These are phyloP conservation scores for Glebionis coronaria DNA, from an alignment of 129 eudicot species.

Conservation along the genomic window DNA sequence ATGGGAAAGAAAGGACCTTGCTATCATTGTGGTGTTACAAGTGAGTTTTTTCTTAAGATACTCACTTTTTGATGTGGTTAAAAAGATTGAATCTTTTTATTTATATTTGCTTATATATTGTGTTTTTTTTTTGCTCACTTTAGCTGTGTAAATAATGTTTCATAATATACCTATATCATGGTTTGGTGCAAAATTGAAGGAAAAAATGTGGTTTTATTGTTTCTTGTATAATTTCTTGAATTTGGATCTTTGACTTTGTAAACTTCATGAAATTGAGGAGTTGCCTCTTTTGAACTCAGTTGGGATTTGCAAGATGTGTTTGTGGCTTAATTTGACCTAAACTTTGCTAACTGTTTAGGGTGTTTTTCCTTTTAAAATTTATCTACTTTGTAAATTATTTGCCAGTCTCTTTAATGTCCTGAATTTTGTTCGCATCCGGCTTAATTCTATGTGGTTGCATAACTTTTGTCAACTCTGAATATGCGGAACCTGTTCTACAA, in stretches of 20 bases:
- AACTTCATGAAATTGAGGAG: not conserved
- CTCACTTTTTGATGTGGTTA: conserved; percentile 23
- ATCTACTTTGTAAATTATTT: not conserved
- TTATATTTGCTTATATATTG: conserved; percentile 4
- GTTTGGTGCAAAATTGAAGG: conserved; percentile 20
- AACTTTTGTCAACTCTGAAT: not conserved
- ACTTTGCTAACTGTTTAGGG: not conserved
- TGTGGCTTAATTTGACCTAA: not conserved
- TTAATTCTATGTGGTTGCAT: not conserved
- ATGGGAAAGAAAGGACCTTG: conserved; percentile 60
- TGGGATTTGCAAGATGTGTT: not conserved
- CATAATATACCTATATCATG: conserved; percentile 26
- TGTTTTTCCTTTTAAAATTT: not conserved
- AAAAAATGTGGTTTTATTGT: conserved; percentile 11
- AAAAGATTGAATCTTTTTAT: conserved; percentile 23
- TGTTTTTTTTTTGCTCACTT: conserved; percentile 19
- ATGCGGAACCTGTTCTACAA: not conserved
- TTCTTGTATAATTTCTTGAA: conserved; percentile 4
- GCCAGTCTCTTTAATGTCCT: not conserved
- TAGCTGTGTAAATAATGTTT: conserved; percentile 26
- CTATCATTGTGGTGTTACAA: conserved; percentile 39
- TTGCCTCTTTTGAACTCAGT: not conserved
- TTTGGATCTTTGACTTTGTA: conserved; percentile 23
- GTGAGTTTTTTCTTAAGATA: conserved; percentile 57
- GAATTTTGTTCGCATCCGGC: not conserved